These are phyloP conservation scores for Didymella exigua DNA, from an alignment of 2,329 filamentous ascomycete species.

Conservation along the genomic window DNA sequence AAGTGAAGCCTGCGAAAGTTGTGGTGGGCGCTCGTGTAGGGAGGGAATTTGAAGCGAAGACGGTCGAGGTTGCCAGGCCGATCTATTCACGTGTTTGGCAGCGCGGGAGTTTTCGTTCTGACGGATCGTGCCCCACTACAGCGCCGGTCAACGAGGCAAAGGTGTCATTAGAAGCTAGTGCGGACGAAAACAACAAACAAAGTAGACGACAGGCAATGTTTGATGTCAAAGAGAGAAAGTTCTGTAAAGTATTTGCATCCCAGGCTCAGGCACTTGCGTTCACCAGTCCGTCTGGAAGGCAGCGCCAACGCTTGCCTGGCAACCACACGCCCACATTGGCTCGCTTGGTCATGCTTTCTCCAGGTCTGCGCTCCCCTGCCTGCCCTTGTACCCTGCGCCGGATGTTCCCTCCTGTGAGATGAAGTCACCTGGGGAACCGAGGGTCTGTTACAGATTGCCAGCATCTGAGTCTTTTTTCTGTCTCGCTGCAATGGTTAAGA, in stretches of 20 bases:
- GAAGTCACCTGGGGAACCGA: not conserved
- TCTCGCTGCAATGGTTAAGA: not conserved
- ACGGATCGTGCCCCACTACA: conserved; percentile 41
- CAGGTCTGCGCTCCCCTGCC: conserved; percentile 25
- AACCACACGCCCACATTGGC: conserved; percentile 32
- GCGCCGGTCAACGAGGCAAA: conserved; percentile 23
- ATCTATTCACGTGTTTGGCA: conserved; percentile 33
- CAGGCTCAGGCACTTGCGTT: conserved; percentile 6
- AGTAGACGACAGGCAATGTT: conserved; percentile 5
- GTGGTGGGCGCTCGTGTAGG: conserved; percentile 43
- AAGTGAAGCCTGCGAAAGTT: conserved; percentile 32
- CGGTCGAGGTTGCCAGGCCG: conserved; percentile 45
- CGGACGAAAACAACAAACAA: conserved; percentile 23
- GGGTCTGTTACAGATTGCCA: not conserved
- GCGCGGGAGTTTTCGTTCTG: conserved; percentile 46
- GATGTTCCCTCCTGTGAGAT: conserved; percentile 6
- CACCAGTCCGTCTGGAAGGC: conserved; percentile 8
- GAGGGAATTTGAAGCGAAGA: conserved; percentile 48
- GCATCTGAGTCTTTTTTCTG: not conserved
- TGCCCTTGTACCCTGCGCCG: conserved; percentile 20
- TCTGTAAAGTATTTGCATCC: conserved; percentile 11
- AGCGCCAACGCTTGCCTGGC: conserved; percentile 18
- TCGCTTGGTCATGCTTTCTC: conserved; percentile 35
- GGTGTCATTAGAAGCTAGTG: conserved; percentile 15
- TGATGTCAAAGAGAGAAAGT: conserved; percentile 5